Base-by-base conservation (phyloP, 306 rosid genomes). In the Vachellia pachyceras region DNA sequence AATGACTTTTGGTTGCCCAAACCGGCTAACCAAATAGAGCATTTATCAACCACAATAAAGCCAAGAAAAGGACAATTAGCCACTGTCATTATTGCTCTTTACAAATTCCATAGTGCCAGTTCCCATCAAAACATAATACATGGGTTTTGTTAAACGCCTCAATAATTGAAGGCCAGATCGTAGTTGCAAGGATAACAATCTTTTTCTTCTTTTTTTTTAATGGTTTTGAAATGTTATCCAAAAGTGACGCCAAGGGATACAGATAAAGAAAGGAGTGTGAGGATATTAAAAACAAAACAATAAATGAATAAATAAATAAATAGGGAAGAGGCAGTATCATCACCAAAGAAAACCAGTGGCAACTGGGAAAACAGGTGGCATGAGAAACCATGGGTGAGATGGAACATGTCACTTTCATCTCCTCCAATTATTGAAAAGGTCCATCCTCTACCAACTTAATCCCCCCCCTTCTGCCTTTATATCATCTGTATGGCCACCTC, bases 311-410 rank as follows among this genome's bases (percentile, higher is more conserved):
- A 8, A 15, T 18, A 54, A 8, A 15, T 45, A 15, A 42, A 61
- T 52, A 54, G 64, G 74, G 57, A 55, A 54, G 78, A 65, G 25
- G 41, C 8, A 29, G 73, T 45, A 37, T 42, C n/a, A 44, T 39
- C 25, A 44, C 29, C 25, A 1, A 41, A 44, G 23, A 49, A 86
- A 83, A 83, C 89, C 42, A 10, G 83, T 77, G 89, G 87, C 80
- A 57, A 36, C 60, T 49, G 37, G n/a, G 20, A 83, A 39, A 83
- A 86, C 87, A 77, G 18, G 87, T 83, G 89, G 87, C 87, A 80
- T 14, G 22, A 80, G 7, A 86, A 83, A 86, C 89, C 83, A 25
- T 73, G 83, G 87, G 79, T 58, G 25, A 75, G 63, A 40, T 57
- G 35, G 23, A 36, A 58, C 75, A 33, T 6, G 84, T 76, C 82